A percentile compares a stretch with the other conserved stretches of the same genome.
phyloP scores from a whole-genome alignment of 2,329 filamentous ascomycete genomes.

The Pyrenophora tritici-repentis region DNA sequence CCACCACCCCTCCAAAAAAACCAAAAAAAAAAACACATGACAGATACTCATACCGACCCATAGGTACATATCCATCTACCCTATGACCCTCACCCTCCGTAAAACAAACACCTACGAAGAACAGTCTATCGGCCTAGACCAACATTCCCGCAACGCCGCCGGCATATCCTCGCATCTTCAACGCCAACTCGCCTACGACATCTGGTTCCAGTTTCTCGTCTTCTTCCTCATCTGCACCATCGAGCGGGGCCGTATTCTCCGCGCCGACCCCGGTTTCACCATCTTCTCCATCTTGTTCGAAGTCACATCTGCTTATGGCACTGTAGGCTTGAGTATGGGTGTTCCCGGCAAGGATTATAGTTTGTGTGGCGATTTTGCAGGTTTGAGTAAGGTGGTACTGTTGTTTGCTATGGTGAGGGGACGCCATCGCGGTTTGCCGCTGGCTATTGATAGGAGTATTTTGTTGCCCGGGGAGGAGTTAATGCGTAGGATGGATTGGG shows the following conservation, averaged over 20 bases:
- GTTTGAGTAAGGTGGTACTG: conserved; percentile 63
- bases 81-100: conserved; percentile 66
- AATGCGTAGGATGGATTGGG: conserved; percentile 42
- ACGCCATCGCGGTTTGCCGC: conserved; percentile 35
- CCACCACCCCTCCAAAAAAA: too few relatives aligned
- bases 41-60: too few relatives aligned
- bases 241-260: conserved; percentile 61
- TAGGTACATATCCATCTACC: conserved; percentile 63
- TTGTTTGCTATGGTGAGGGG: conserved; percentile 60
- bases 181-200: conserved; percentile 68
- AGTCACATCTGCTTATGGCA: conserved; percentile 63
- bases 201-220: conserved; percentile 68
- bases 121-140: conserved; percentile 65
- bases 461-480: conserved; percentile 39
- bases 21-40: too few relatives aligned
- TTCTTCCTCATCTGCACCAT: conserved; percentile 65
- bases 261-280: conserved; percentile 37
- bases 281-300: conserved; percentile 56
- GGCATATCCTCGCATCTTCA: conserved; percentile 57
- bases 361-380: conserved; percentile 60
- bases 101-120: conserved; percentile 76
- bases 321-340: conserved; percentile 65
- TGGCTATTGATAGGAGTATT: conserved; percentile 41
- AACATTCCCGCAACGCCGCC: conserved; percentile 20
- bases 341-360: conserved; percentile 60